A percentile compares a stretch with the other conserved stretches of the same genome.
These are phyloP conservation scores for Stephanodiscus minutulus DNA, from an alignment of 108 stramenopile genomes.

Conservation along the genomic window DNA sequence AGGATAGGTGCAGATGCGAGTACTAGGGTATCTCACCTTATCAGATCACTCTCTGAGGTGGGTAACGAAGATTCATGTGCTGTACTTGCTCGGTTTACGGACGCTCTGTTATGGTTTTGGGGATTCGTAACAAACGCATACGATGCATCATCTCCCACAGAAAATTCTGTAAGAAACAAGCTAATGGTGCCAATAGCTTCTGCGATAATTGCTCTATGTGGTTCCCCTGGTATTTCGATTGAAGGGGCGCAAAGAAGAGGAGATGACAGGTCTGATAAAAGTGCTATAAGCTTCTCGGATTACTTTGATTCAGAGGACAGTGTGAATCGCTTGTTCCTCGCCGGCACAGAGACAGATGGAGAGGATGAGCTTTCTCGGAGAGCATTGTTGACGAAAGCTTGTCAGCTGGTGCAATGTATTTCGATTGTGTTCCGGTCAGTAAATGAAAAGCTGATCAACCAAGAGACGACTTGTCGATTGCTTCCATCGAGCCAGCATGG, in stretches of 20 bases:
- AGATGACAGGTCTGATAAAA: conserved; percentile 4
- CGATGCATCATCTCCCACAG: conserved; percentile 31
- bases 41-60: conserved; percentile 24
- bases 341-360: conserved; percentile 32
- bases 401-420: conserved; percentile 71
- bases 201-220: conserved; percentile 64
- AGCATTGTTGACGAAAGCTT: conserved; percentile 54
- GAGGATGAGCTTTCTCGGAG: conserved; percentile 15
- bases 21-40: conserved; percentile 35
- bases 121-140: conserved; percentile 37
- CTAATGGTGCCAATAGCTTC: conserved; percentile 62
- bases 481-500: conserved; percentile 41
- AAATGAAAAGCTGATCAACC: conserved; percentile 49
- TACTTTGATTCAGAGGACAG: conserved; percentile 83
- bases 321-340: conserved; percentile 49
- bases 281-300: conserved; percentile 38
- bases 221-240: conserved; percentile 50
- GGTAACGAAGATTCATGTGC: background rate
- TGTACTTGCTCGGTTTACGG: conserved; percentile 30
- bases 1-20: conserved; percentile 35
- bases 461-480: conserved; percentile 14
- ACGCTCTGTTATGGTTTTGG: conserved; percentile 67
- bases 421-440: conserved; percentile 53
- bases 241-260: background rate
- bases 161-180: conserved; percentile 29